A percentile compares a stretch with the other conserved stretches of the same genome.
Conservation (phyloP, 148 eudicot genomes). For the Drosera capensis region DNA sequence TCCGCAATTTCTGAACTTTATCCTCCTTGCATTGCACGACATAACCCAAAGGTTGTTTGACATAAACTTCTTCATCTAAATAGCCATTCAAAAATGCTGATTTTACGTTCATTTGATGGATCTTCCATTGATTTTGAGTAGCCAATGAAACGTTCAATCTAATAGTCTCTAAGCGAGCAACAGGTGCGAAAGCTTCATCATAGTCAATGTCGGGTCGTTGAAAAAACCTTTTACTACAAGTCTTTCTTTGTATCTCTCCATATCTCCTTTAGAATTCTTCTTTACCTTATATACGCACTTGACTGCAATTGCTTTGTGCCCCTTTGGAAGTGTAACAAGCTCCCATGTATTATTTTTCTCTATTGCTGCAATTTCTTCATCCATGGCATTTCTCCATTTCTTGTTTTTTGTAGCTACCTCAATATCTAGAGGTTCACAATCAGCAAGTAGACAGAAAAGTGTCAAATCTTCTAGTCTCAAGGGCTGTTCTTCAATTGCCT, state of each 20-base stretch:
- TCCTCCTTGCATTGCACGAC: not conserved
- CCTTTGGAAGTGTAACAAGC: not conserved
- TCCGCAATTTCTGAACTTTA: too few relatives aligned
- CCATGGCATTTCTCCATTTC: not conserved
- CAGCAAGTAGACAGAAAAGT: not conserved
- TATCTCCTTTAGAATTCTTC: not conserved
- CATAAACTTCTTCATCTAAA: not conserved
- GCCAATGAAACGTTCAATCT: not conserved
- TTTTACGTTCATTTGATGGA: not conserved
- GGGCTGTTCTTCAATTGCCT: not conserved
- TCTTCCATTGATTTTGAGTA: not conserved
- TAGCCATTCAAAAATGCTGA: not conserved
- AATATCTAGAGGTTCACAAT: not conserved
- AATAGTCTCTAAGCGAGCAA: not conserved
- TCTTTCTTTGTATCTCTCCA: not conserved
- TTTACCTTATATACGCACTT: not conserved
- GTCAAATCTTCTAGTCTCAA: not conserved
- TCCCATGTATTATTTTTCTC: not conserved
- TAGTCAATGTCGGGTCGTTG: not conserved
- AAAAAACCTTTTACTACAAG: not conserved
- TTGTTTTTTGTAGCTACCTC: not conserved
- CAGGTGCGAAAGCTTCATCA: not conserved
- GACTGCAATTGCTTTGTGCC: not conserved
- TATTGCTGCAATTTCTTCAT: not conserved
- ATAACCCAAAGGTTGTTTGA: not conserved